Evolutionary conservation across 495 filamentous ascomycete genomes (phyloP).

Genomic region (Daldinia decipiens): DNA sequence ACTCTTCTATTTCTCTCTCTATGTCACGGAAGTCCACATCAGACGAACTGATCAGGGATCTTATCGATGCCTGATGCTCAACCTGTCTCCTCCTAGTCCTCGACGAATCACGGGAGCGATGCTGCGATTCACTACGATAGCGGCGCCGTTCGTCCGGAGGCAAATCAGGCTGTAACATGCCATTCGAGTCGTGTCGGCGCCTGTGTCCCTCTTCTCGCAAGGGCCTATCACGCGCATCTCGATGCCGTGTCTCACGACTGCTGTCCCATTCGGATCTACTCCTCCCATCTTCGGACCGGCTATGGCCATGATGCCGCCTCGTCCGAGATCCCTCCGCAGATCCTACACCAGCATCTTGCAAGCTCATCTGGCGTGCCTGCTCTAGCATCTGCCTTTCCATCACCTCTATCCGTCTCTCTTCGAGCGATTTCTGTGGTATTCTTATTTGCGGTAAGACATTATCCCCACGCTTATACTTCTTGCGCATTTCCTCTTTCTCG

Average conservation of each 20-base stretch:
- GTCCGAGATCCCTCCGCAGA: conserved; percentile 50
- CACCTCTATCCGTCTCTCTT: conserved; percentile 64
- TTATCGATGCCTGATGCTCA: conserved; percentile 85
- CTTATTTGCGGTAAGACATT: conserved; percentile 71
- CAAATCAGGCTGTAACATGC: conserved; percentile 46
- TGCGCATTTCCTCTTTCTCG: conserved; percentile 76
- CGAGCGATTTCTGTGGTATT: conserved; percentile 52
- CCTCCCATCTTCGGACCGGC: conserved; percentile 53
- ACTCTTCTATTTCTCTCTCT: conserved; percentile 77
- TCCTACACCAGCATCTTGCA: conserved; percentile 69
- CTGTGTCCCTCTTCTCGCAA: conserved; percentile 47
- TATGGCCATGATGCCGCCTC: conserved; percentile 58
- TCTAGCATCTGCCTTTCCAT: conserved; percentile 76
- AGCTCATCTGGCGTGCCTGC: conserved; percentile 74
- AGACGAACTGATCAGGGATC: conserved; percentile 80
- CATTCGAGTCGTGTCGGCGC: conserved; percentile 46
- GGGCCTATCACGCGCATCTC: conserved; percentile 36
- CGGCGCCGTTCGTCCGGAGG: conserved; percentile 50
- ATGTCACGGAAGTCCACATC: conserved; percentile 78
- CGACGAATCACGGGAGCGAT: conserved; percentile 49
- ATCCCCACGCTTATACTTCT: conserved; percentile 80
- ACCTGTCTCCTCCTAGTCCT: conserved; percentile 63
- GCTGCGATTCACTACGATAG: conserved; percentile 51
- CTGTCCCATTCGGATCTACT: conserved; percentile 47
- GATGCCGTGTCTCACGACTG: conserved; percentile 44